Evolutionary conservation across 257 asterid genomes (phyloP).

Genomic region (Rehmannia glutinosa): DNA sequence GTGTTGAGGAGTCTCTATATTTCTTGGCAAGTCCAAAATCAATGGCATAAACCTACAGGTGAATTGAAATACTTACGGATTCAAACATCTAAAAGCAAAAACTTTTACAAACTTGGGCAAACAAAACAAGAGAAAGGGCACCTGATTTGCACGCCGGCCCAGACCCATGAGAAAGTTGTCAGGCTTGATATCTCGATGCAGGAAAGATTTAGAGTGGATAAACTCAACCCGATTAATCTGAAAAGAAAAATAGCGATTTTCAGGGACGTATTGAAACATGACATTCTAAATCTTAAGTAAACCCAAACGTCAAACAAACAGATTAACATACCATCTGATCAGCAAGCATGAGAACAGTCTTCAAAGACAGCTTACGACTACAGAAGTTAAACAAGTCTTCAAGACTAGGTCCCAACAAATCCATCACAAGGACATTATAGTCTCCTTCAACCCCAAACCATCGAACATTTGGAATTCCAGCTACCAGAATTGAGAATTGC

Average conservation of each 20-base stretch:
- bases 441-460: constrained; percentile 80
- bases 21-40: constrained; percentile 84
- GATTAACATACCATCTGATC: constrained; percentile 58
- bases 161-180: constrained; percentile 77
- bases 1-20: constrained; percentile 56
- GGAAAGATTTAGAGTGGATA: constrained; percentile 55
- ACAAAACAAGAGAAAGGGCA: constrained; percentile 11
- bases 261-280: constrained; percentile 7
- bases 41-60: constrained; percentile 53
- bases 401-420: constrained; percentile 74
- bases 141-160: constrained; percentile 78
- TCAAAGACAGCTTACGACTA: constrained; percentile 59
- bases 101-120: neutral
- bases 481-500: constrained; percentile 33
- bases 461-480: constrained; percentile 57
- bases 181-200: constrained; percentile 76
- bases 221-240: constrained; percentile 62
- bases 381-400: constrained; percentile 71
- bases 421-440: constrained; percentile 66
- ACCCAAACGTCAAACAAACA: constrained; percentile 14
- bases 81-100: constrained; percentile 3
- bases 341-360: constrained; percentile 79
- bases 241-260: constrained; percentile 11
- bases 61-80: constrained; percentile 21
- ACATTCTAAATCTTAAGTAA: neutral